A percentile compares a stretch with the other conserved stretches of the same genome.
Conservation (phyloP, 2,329 filamentous ascomycete genomes). For the Trichoderma cornu-damae region DNA sequence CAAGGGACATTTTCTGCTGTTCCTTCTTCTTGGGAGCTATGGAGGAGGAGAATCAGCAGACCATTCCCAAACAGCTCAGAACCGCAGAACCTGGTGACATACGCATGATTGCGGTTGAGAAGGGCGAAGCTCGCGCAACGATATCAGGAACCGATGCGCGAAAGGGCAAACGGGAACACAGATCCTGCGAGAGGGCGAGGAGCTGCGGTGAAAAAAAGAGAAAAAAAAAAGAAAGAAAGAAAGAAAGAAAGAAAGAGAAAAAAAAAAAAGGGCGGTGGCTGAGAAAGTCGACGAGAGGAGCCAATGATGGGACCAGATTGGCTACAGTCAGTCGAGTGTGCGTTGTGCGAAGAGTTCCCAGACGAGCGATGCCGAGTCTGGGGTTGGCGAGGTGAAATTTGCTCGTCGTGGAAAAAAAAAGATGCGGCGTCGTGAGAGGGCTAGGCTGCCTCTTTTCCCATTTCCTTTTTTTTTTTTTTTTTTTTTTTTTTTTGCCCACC, state of each 20-base stretch:
- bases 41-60: constrained; percentile 22
- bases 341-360: too few relatives aligned
- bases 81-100: constrained; percentile 29
- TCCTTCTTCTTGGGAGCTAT: constrained; percentile 89
- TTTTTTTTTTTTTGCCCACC: constrained; percentile 38
- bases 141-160: constrained; percentile 39
- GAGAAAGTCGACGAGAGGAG: constrained; percentile 8
- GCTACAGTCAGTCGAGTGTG: constrained; percentile 20
- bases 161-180: constrained; percentile 24
- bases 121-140: constrained; percentile 44
- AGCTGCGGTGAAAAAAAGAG: too few relatives aligned
- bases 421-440: constrained; percentile 37
- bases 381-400: constrained; percentile 42
- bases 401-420: constrained; percentile 38
- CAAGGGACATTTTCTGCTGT: constrained; percentile 94
- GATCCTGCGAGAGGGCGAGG: neutral
- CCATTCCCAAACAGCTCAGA: neutral
- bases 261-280: constrained; percentile 7
- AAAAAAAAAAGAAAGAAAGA: too few relatives aligned
- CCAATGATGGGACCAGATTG: constrained; percentile 22
- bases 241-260: too few relatives aligned
- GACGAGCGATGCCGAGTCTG: constrained; percentile 39
- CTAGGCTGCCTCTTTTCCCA: constrained; percentile 34
- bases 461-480: constrained; percentile 33
- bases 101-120: constrained; percentile 58